Evolutionary conservation across 257 asterid species (phyloP).

Genomic region (Cordia subcordata): DNA sequence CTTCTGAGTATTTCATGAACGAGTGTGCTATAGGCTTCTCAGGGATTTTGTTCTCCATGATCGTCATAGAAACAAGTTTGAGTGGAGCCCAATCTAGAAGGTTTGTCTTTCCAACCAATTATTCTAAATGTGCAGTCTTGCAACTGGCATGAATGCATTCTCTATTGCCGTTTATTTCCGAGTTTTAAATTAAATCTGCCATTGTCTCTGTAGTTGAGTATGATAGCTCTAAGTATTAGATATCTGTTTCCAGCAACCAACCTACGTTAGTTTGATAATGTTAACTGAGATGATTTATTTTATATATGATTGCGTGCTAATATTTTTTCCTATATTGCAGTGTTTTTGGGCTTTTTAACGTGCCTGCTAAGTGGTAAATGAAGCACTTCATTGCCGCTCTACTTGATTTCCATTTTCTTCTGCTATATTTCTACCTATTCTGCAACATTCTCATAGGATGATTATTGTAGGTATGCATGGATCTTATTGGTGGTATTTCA

Average conservation of each 20-base stretch:
- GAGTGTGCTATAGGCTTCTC: conserved; percentile 98
- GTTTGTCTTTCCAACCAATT: conserved; percentile 38
- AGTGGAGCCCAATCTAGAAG: conserved; percentile 92
- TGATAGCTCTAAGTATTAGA: not conserved
- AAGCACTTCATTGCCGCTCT: conserved; percentile 8
- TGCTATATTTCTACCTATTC: not conserved
- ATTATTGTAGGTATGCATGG: conserved; percentile 60
- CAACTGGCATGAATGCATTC: no score
- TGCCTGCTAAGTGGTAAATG: conserved; percentile 85
- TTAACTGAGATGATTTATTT: conserved; percentile 9
- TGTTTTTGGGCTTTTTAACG: conserved; percentile 90
- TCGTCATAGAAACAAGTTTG: conserved; percentile 89
- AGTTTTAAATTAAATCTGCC: no score
- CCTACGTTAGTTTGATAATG: not conserved
- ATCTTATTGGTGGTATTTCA: conserved; percentile 78
- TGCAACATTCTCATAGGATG: conserved; percentile 8
- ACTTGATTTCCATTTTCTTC: conserved; percentile 4
- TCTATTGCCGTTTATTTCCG: no score
- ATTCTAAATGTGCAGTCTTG: no score
- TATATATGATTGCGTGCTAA: conserved; percentile 4
- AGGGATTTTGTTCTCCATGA: conserved; percentile 89
- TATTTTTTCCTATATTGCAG: conserved; percentile 43
- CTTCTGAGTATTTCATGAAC: conserved; percentile 44
- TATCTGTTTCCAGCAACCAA: not conserved
- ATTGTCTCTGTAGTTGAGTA: not conserved